phyloP scores from a whole-genome alignment of 2,329 filamentous ascomycete genomes.

The Magnaporthiopsis rhizophila region DNA sequence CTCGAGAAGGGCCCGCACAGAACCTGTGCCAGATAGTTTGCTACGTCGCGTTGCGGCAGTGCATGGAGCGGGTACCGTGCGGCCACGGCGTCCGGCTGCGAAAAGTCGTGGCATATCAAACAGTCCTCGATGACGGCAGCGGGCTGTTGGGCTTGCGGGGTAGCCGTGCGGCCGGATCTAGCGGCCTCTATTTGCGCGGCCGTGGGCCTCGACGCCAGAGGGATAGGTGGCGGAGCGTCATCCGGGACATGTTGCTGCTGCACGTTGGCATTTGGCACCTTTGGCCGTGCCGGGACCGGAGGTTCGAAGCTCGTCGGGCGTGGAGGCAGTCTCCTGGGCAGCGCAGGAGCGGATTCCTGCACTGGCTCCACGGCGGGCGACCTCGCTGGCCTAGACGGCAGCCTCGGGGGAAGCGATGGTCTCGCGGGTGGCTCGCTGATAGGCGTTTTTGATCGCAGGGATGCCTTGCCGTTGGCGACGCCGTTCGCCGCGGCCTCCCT shows the following conservation, averaged over 20 bases:
- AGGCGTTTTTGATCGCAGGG: slow-evolving; percentile 19
- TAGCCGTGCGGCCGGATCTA: slow-evolving; percentile 22
- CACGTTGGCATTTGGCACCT: slow-evolving; percentile 10
- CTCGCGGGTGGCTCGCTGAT: slow-evolving; percentile 24
- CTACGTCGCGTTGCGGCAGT: slow-evolving; percentile 56
- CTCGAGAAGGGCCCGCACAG: slow-evolving; percentile 76
- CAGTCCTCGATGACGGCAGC: slow-evolving; percentile 35
- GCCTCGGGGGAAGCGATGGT: slow-evolving; percentile 39
- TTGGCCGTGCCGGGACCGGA: slow-evolving; percentile 11
- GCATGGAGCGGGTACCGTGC: slow-evolving; percentile 65
- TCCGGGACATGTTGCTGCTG: slow-evolving; percentile 13
- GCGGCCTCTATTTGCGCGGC: slow-evolving; percentile 41
- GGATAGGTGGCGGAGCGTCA: slow-evolving; percentile 43
- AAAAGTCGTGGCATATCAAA: slow-evolving; percentile 81
- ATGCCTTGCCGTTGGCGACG: slow-evolving; percentile 15
- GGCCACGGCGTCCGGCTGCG: slow-evolving; percentile 69
- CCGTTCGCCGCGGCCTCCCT: slow-evolving; percentile 26
- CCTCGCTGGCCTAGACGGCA: slow-evolving; percentile 41
- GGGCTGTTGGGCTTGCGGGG: slow-evolving; percentile 15
- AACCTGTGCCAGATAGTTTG: slow-evolving; percentile 68
- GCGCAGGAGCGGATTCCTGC: slow-evolving; percentile 51
- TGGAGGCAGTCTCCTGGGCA: slow-evolving; percentile 32
- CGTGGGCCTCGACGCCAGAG: slow-evolving; percentile 43
- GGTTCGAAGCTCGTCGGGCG: slow-evolving; percentile 24
- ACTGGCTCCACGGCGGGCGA: slow-evolving; percentile 26